A percentile compares a stretch with the other conserved stretches of the same genome.
Conservation (phyloP, 768 basidiomycete genomes). For the Cubamyces lactineus region DNA sequence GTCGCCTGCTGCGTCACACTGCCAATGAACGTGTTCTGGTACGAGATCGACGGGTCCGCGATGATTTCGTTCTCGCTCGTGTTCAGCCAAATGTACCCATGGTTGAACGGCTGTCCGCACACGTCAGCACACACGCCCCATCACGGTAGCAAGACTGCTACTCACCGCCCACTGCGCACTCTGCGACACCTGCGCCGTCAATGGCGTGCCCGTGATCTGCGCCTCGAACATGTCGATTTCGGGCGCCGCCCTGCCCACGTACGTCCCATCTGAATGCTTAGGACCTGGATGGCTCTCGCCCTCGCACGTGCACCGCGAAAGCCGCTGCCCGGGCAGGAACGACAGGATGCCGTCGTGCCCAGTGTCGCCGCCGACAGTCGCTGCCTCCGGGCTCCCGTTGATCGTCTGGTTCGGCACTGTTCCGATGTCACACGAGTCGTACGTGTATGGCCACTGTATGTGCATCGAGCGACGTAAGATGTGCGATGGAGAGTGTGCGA, state of each 20-base stretch:
- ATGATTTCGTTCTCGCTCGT: conserved; percentile 62
- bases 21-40: conserved; percentile 68
- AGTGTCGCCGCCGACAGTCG: conserved; percentile 63
- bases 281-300: conserved; percentile 91
- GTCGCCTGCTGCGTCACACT: conserved; percentile 78
- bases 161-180: conserved; percentile 82
- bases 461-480: neutral
- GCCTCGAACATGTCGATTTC: conserved; percentile 94
- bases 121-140: neutral
- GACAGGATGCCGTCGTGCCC: conserved; percentile 60
- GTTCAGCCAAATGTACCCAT: conserved; percentile 70
- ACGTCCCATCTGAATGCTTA: conserved; percentile 72
- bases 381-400: conserved; percentile 63
- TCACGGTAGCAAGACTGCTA: conserved; percentile 16
- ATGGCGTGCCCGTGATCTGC: conserved; percentile 53
- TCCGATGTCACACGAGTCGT: conserved; percentile 92
- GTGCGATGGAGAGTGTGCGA: too few relatives aligned
- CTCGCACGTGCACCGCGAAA: conserved; percentile 87
- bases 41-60: conserved; percentile 53
- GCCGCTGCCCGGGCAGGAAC: conserved; percentile 84
- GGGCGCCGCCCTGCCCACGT: conserved; percentile 77
- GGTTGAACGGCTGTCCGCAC: conserved; percentile 67
- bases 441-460: conserved; percentile 76
- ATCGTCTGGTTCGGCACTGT: conserved; percentile 83
- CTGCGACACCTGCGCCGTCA: conserved; percentile 72